phyloP scores from a whole-genome alignment of 1,284 basidiomycete species.

The Vanrija sp. region DNA sequence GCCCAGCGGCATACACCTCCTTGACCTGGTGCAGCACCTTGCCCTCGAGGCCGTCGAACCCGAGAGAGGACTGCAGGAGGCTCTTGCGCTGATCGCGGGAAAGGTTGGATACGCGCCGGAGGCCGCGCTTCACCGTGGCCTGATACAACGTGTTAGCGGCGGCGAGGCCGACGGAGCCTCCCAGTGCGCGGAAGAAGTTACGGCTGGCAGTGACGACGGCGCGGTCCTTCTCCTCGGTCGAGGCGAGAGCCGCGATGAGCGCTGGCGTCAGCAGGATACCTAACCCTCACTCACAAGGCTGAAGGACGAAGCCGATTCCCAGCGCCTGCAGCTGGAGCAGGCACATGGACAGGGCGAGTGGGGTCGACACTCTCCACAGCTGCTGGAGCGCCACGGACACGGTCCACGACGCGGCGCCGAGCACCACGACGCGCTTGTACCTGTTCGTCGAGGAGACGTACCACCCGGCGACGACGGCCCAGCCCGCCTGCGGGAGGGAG shows the following conservation, averaged over 20 bases:
- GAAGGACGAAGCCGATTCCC: conserved; percentile 25
- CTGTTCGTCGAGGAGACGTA: conserved; percentile 25
- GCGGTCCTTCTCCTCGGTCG: conserved; percentile 22
- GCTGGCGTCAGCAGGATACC: conserved; percentile 8
- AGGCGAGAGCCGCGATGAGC: conserved; percentile 25
- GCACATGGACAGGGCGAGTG: conserved; percentile 15
- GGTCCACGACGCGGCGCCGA: conserved; percentile 24
- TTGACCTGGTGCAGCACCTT: no score
- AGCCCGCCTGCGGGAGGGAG: conserved; percentile 27
- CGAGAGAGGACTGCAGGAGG: no score
- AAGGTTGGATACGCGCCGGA: no score
- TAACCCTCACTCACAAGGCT: conserved; percentile 21
- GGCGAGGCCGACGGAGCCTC: conserved; percentile 29
- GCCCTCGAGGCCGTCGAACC: no score
- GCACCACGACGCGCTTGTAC: conserved; percentile 28
- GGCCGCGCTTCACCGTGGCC: no score
- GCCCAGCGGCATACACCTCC: no score
- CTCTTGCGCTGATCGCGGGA: no score
- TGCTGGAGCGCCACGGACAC: conserved; percentile 22
- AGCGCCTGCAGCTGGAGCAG: conserved; percentile 23
- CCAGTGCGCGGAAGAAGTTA: conserved; percentile 35
- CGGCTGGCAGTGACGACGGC: conserved; percentile 30
- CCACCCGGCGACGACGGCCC: conserved; percentile 19
- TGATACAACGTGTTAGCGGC: no score
- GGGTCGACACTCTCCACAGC: conserved; percentile 12